phyloP scores from a whole-genome alignment of 148 eudicot species.

The Nyssa sinensis region DNA sequence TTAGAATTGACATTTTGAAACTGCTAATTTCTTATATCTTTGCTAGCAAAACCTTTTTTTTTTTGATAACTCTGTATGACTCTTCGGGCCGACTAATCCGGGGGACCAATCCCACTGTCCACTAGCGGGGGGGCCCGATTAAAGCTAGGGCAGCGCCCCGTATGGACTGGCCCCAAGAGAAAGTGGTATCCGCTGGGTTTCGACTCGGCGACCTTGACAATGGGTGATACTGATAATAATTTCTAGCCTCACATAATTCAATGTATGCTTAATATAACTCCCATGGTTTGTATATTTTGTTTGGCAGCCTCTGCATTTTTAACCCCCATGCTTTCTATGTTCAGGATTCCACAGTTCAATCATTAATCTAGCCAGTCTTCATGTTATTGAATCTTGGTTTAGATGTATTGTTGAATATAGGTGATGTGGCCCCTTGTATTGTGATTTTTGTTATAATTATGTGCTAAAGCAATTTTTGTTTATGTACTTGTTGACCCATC shows the following conservation, averaged over 20 bases:
- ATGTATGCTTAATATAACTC: not conserved
- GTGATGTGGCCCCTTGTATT: not conserved
- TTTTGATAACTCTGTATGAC: no score
- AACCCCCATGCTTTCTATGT: not conserved
- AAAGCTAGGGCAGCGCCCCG: no score
- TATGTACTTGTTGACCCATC: not conserved
- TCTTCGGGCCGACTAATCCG: no score
- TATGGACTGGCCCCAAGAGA: no score
- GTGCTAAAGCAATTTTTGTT: not conserved
- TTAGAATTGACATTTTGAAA: not conserved
- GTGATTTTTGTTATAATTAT: not conserved
- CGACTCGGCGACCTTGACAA: no score
- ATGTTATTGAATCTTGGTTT: not conserved
- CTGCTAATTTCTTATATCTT: not conserved
- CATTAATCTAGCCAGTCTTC: not conserved
- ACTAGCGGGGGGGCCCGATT: no score
- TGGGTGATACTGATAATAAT: no score
- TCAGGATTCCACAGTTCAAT: not conserved
- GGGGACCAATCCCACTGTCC: no score
- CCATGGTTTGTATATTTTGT: no score
- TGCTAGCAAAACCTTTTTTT: slow-evolving; percentile 1
- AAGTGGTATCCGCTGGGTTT: no score
- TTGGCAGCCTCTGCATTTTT: not conserved
- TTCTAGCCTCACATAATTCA: not conserved
- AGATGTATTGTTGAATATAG: not conserved